phyloP scores from a whole-genome alignment of 148 eudicot species.

The Heliosperma pusillum region DNA sequence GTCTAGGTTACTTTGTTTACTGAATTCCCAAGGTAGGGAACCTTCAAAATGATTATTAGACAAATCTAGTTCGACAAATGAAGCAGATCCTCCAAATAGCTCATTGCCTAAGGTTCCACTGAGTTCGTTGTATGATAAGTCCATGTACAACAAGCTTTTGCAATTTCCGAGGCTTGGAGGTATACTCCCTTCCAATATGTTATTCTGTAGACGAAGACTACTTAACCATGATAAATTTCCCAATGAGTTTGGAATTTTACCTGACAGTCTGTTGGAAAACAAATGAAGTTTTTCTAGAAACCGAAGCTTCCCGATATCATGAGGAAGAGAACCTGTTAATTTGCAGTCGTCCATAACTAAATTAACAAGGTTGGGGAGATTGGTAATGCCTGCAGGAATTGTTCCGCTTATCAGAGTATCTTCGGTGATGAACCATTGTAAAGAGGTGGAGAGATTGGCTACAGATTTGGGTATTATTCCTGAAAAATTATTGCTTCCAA shows the following conservation, averaged over 20 bases:
- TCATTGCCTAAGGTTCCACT: conserved; percentile 9
- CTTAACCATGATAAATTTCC: conserved; percentile 22
- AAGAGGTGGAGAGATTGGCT: background rate
- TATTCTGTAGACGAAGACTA: background rate
- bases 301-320: background rate
- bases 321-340: background rate
- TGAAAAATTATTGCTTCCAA: background rate
- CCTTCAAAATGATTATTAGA: background rate
- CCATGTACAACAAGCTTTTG: conserved; percentile 19
- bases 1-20: conserved; percentile 22
- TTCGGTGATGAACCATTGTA: background rate
- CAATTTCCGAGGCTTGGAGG: conserved; percentile 35
- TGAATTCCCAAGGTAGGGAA: conserved; percentile 22
- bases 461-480: background rate
- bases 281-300: background rate
- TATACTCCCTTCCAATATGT: background rate
- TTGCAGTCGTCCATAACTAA: background rate
- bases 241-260: conserved; percentile 27
- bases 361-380: background rate
- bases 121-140: conserved; percentile 25
- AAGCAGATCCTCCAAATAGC: background rate
- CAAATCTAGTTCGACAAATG: background rate
- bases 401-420: background rate
- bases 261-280: background rate
- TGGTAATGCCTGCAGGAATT: background rate